These are phyloP conservation scores for Sclerotinia spermophila DNA, from an alignment of 2,329 filamentous ascomycete genomes.

Conservation along the genomic window DNA sequence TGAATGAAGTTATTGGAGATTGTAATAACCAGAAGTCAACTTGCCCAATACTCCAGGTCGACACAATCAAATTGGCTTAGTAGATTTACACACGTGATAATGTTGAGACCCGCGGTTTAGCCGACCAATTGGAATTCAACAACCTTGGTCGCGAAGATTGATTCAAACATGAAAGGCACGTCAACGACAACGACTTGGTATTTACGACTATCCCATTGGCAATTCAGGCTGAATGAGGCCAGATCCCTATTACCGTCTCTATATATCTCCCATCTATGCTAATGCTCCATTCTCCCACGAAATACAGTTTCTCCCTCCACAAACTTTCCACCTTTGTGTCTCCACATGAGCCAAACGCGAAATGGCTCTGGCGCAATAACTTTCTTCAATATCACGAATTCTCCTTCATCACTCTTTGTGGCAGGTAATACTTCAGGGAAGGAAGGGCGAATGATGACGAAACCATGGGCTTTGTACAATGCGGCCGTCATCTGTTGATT, in stretches of 20 bases:
- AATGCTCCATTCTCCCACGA: background rate
- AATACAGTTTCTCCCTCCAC: background rate
- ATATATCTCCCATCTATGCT: background rate
- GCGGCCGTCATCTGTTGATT: background rate
- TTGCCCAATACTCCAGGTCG: background rate
- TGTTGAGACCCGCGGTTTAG: background rate
- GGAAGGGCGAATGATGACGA: background rate
- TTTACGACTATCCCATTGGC: background rate
- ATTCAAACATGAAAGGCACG: background rate
- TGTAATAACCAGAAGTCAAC: background rate
- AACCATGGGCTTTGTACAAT: background rate
- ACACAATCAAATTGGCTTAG: background rate
- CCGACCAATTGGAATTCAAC: background rate
- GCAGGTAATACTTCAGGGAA: background rate
- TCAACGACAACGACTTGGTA: background rate
- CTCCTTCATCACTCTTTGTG: background rate
- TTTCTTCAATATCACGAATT: background rate
- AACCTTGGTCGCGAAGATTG: background rate
- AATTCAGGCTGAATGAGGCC: too few relatives aligned
- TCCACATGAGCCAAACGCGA: constrained; percentile 11
- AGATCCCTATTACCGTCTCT: background rate
- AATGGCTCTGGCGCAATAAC: background rate
- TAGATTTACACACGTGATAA: background rate
- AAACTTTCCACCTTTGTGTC: background rate
- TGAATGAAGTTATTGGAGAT: background rate